Base-by-base conservation (phyloP, 306 rosid species). In the Vicia sativa region DNA sequence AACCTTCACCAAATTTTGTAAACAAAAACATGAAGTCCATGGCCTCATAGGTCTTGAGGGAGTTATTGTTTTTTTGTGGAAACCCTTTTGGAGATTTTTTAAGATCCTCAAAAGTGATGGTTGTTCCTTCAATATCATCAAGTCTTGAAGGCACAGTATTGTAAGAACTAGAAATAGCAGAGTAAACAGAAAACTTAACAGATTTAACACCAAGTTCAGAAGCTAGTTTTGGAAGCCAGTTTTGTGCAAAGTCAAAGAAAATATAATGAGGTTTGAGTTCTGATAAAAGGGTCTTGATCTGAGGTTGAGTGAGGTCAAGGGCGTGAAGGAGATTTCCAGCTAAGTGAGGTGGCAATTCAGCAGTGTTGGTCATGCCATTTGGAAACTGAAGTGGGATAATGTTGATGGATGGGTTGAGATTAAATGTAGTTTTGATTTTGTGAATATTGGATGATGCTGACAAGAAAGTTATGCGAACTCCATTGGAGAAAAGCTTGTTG, bases 161-260 rank as follows among this genome's bases (percentile, higher is more conserved):
- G 75, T 78, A 84, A 4, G 86, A 61, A 15, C 26, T 50, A 4
- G 82, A 60, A 12, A 78, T 72, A 7, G 84, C 82, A 26, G 82
- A 70, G 29, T 31, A 79, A 3, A 70, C 72, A 2, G 74, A 65
- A 66, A 84, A 84, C 4, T 73, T 66, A 37, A 81, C 62, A 4
- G 89, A 39, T 38, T 82, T 77, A 55, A 74, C 48, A 11, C 85
- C 83, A 9, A 79, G n/a, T 56, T 82, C 50, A 10, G 81, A 76
- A n/a, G 87, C 89, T 5, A 85, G 1, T 9, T 77, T 45, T 9
- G 89, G 89, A 21, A 85, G 81, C 85, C 89, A 79, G 19, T 76
- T 28, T 43, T 85, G 89, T 4, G 87, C 86, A 59, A 85, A 85
- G 42, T 85, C 89, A 50, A 79, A 77, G 73, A 79, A 29, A 5